Conservation (phyloP, 164 flowering plant species). For the Chimonanthus praecox region DNA sequence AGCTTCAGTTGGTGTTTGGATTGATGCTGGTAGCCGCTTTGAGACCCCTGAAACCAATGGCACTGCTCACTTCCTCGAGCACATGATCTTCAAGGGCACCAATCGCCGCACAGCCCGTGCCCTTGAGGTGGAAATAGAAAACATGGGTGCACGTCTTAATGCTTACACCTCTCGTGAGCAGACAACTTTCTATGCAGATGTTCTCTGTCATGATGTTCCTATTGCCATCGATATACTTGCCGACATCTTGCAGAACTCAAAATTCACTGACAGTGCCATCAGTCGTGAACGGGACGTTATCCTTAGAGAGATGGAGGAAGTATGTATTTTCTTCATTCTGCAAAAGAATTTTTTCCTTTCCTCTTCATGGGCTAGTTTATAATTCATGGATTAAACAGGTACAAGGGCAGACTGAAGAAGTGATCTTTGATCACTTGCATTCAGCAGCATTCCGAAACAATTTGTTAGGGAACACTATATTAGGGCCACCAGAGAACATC, state of each 20-base stretch:
- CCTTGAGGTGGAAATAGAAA: conserved; percentile 79
- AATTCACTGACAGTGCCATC: conserved; percentile 47
- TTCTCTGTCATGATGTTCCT: conserved; percentile 50
- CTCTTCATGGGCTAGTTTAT: neutral
- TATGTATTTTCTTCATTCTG: conserved; percentile 7
- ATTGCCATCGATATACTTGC: conserved; percentile 60
- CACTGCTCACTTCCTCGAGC: conserved; percentile 87
- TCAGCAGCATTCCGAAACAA: conserved; percentile 18
- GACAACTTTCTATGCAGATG: conserved; percentile 80
- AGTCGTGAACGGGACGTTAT: conserved; percentile 64
- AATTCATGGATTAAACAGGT: conserved; percentile 13
- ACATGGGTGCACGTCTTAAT: conserved; percentile 83
- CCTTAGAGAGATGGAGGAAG: conserved; percentile 82
- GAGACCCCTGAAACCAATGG: conserved; percentile 76
- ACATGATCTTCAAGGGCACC: conserved; percentile 86
- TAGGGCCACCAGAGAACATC: conserved; percentile 16
- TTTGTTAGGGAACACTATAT: conserved; percentile 17
- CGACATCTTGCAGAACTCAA: conserved; percentile 76
- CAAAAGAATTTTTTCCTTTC: neutral
- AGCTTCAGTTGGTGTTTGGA: conserved; percentile 83
- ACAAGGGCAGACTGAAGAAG: conserved; percentile 19
- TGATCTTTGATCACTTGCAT: conserved; percentile 21
- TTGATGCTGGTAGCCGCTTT: conserved; percentile 84
- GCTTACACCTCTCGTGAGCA: conserved; percentile 89
- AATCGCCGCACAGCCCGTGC: conserved; percentile 41